Base-by-base conservation (phyloP, 108 stramenopile species). In the Cyclotella atomus region DNA sequence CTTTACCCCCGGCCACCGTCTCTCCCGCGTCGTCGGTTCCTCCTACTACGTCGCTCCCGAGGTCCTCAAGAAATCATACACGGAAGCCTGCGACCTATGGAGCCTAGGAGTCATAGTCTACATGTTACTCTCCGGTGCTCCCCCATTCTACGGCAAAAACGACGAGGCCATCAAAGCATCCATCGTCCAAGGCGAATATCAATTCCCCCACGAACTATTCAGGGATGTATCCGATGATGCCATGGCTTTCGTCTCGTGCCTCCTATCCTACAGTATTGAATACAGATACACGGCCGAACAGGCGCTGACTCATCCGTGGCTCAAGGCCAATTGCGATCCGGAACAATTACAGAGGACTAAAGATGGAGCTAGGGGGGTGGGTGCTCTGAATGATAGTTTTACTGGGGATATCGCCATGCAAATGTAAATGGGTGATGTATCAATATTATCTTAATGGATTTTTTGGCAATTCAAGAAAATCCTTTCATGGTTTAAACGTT, bases 31-130 rank as follows among this genome's bases (percentile, higher is more conserved):
- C 8, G 96, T 97, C 8, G 98, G 98, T 28, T 96, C 96, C 17
- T 88, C 94, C 12, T 98, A 98, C 85, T 97, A 96, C 62, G 96
- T 98, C 23, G 97, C 97, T 16, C 99, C 99, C 7, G 98, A 99
- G 85, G 97, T 98, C 24, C 70, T 99, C 50, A 95, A 95, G 84
- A 97, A 97, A 65, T 93, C 90, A 21, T 99, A 99, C 87, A 97
- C 96, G 19, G 89, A 93, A 67, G 90, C 92, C 8, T 99, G 98
- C 67, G 98, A 98, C 65, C 70, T 98, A 35, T 98, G 98, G 98
- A 87, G 88, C 60, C 75, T 98, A 36, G 98, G 97, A 21, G 94
- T 97, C 44, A 95, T 95, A 75, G 92, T 92, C 29, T 97, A 95
- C 89, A 94, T 97, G 94, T 71, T 97, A 20, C 73, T 97, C 15